A percentile compares a stretch with the other conserved stretches of the same genome.
Evolutionary conservation across 345 rosid species (phyloP).

Genomic region (Murraya koenigii): DNA sequence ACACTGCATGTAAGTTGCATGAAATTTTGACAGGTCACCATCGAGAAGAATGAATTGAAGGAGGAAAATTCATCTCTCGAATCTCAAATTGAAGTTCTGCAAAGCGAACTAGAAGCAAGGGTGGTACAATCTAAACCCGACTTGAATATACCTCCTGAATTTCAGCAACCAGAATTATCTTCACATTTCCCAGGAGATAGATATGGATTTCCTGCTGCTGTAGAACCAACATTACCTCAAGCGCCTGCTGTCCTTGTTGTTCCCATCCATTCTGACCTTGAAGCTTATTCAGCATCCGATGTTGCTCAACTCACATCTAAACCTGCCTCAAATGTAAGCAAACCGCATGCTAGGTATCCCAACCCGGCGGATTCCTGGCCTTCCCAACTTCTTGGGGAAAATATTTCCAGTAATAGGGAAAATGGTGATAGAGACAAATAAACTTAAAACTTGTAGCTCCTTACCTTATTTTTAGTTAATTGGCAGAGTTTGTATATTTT

Average conservation of each 20-base stretch:
- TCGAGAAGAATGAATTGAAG: slow-evolving; percentile 77
- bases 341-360: slow-evolving; percentile 89
- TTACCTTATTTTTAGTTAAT: neutral
- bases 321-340: slow-evolving; percentile 50
- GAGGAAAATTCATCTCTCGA: slow-evolving; percentile 76
- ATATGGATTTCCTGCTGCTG: slow-evolving; percentile 19
- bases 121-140: slow-evolving; percentile 49
- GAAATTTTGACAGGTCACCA: slow-evolving; percentile 48
- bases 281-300: slow-evolving; percentile 31
- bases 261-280: slow-evolving; percentile 52
- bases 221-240: slow-evolving; percentile 44
- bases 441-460: slow-evolving; percentile 15
- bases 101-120: slow-evolving; percentile 47
- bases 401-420: slow-evolving; percentile 22
- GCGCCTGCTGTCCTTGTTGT: slow-evolving; percentile 60
- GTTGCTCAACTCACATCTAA: slow-evolving; percentile 12
- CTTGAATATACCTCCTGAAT: slow-evolving; percentile 50
- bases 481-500: slow-evolving; percentile 9
- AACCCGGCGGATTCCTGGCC: slow-evolving; percentile 79
- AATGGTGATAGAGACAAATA: slow-evolving; percentile 23
- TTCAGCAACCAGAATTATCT: slow-evolving; percentile 37
- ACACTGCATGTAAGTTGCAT: neutral
- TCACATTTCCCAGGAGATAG: slow-evolving; percentile 31
- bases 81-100: slow-evolving; percentile 55
- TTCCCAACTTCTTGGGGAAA: slow-evolving; percentile 60